Evolutionary conservation across 352 stramenopile genomes (phyloP).

Genomic region (Phytophthora cajani): DNA sequence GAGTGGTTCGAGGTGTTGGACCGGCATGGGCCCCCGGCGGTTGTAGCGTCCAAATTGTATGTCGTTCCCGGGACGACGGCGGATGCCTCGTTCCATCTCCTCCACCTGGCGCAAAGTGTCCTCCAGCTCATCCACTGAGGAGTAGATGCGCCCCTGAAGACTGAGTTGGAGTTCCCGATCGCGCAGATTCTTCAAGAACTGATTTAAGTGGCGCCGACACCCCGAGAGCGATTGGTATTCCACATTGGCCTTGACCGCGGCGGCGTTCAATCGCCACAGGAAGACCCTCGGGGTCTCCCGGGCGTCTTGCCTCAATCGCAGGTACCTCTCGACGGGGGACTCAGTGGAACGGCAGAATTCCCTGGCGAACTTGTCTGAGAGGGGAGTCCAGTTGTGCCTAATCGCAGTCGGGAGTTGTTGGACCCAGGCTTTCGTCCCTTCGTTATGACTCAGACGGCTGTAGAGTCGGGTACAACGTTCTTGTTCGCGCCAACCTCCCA

Average conservation of each 20-base stretch:
- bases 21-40: not conserved
- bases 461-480: conserved; percentile 4
- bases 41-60: conserved; percentile 2
- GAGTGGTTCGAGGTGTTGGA: no score
- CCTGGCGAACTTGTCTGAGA: conserved; percentile 4
- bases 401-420: not conserved
- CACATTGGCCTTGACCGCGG: conserved; percentile 4
- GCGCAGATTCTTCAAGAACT: conserved; percentile 13
- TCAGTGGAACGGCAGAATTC: conserved; percentile 5
- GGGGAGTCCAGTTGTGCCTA: not conserved
- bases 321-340: not conserved
- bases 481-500: conserved; percentile 9
- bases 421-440: conserved; percentile 4
- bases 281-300: conserved; percentile 1
- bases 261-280: conserved; percentile 5
- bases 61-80: not conserved
- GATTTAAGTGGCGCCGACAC: not conserved
- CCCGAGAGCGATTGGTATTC: not conserved
- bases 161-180: not conserved
- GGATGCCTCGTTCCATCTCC: conserved; percentile 2
- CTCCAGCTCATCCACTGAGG: not conserved
- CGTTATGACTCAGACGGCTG: conserved; percentile 2
- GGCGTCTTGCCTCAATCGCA: not conserved
- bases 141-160: not conserved
- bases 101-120: not conserved